Evolutionary conservation across 2,329 filamentous ascomycete genomes (phyloP), one percentile per base, ranked within the genome.

Genomic region (Talaromyces rugulosus): DNA sequence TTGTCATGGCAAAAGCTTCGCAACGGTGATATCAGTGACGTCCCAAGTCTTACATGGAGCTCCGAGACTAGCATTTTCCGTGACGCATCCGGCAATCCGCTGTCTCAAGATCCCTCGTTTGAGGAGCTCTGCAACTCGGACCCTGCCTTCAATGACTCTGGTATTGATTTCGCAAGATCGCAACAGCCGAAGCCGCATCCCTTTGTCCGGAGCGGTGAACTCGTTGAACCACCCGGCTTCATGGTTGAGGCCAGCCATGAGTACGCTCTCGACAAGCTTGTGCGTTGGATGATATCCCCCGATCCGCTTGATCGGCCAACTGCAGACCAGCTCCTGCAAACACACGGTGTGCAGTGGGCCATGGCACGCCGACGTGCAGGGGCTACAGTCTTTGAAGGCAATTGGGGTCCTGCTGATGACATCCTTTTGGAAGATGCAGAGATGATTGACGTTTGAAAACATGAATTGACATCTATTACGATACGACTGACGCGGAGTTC

Each of bases 321-420:
- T 1, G 85, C 92, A 28, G 83, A 89, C 58, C 85, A 96, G 65
- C 78, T 99, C 11, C 83, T 96, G 54, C 78, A 84, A 53, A 84
- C 88, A 1, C 86, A 88, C 56, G 91, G 92, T 28, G 83, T 96
- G 58, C 84, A 83, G 64, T 99, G 95, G 90, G 89, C 96, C 34
- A 85, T 87, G 60, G 79, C 82, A 57, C 87, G 92, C 65, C 87
- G 92, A 60, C 87, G 89, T 60, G 91, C 92, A 11, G 91, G 92
- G 52, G 95, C 95, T n/a, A 97, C 92, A 0, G 88, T 99, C 59
- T 99, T 90, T 69, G 95, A 99, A 78, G 95, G 95, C 65, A 95
- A 91, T 73, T 99, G 93, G 90, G 95, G 95, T 4, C 94, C 94
- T 34, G 84, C 84, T 28, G 88, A 88, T 66, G 84, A 87, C 65